Base-by-base conservation (phyloP, 2,329 filamentous ascomycete genomes). In the Fusarium sp. region DNA sequence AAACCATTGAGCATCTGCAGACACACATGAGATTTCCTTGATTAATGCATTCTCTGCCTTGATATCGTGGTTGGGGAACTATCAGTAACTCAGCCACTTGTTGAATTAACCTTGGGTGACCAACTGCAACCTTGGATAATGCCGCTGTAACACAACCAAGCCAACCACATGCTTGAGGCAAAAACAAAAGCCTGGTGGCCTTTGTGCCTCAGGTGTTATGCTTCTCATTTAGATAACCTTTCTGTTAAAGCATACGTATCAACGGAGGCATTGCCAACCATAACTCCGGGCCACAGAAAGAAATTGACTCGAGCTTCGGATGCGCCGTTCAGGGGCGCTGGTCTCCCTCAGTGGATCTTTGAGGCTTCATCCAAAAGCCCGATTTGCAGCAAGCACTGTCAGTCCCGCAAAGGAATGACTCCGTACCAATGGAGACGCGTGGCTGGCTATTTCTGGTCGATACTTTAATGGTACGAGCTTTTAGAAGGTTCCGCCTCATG, bases 291-390 rank as follows among this genome's bases (percentile, higher is more conserved):
- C 46, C 37, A 55, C 35, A 66, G 52, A 66, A 61, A 54, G 67
- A 71, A 50, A 64, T 64, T 73, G 66, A 64, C 64, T 69, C 64
- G 60, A 67, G 52, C 54, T 61, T 72, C 75, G 75, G 75, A 76
- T 60, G 75, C 63, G 71, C 75, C 73, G 75, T 67, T 76, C 75
- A 76, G 75, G 75, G 74, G 75, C 60, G 68, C 57, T 49, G 58
- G 64, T 67, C 64, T 54, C 56, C 48, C 52, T 53, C 41, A 64
- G 67, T 66, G 70, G 53, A 27, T 10, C 30, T n/a, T 46, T 38
- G 62, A 67, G 45, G 45, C 60, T 58, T 58, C 44, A 23, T 44
- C 38, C 41, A 67, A 64, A 60, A 67, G 55, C 57, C 65, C 63
- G 70, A 68, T 67, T 69, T 63, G 61, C 53, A 67, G 49, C 60